These are phyloP conservation scores for Aspergillus cejpii DNA, from an alignment of 2,329 filamentous ascomycete genomes.

Conservation along the genomic window DNA sequence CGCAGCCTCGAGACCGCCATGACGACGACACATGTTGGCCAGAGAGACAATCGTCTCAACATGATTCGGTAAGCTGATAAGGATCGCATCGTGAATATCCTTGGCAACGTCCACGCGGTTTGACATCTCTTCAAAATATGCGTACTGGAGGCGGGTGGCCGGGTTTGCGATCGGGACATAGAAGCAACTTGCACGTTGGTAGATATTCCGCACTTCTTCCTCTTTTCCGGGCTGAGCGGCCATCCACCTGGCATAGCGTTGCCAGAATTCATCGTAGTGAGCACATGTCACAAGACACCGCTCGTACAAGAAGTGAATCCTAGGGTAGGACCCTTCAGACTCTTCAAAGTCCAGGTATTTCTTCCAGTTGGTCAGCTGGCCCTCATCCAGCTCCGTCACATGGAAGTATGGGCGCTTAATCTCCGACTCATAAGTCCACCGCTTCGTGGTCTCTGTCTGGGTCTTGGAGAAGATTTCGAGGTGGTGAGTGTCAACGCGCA, in stretches of 20 bases:
- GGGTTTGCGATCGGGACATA: slow-evolving; percentile 84
- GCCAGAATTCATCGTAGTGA: slow-evolving; percentile 96
- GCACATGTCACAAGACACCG: slow-evolving; percentile 87
- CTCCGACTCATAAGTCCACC: slow-evolving; percentile 91
- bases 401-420: slow-evolving; percentile 97
- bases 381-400: slow-evolving; percentile 81
- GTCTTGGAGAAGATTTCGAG: slow-evolving; percentile 74
- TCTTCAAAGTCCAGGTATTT: slow-evolving; percentile 98
- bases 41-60: slow-evolving; percentile 82
- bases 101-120: slow-evolving; percentile 70
- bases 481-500: slow-evolving; percentile 71
- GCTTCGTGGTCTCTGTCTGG: slow-evolving; percentile 80
- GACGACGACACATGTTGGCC: slow-evolving; percentile 78
- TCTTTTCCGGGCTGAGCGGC: slow-evolving; percentile 69
- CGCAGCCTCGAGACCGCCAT: slow-evolving; percentile 74
- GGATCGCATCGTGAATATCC: slow-evolving; percentile 75
- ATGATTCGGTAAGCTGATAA: slow-evolving; percentile 69
- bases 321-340: slow-evolving; percentile 65
- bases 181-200: slow-evolving; percentile 74
- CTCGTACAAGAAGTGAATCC: slow-evolving; percentile 82
- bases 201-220: slow-evolving; percentile 87
- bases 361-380: slow-evolving; percentile 81
- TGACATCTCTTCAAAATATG: slow-evolving; percentile 85
- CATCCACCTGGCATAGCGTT: slow-evolving; percentile 97
- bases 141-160: slow-evolving; percentile 79